Evolutionary conservation across 352 stramenopile species (phyloP), one percentile per base, ranked within the genome.

Genomic region (Phytophthora crassamura): DNA sequence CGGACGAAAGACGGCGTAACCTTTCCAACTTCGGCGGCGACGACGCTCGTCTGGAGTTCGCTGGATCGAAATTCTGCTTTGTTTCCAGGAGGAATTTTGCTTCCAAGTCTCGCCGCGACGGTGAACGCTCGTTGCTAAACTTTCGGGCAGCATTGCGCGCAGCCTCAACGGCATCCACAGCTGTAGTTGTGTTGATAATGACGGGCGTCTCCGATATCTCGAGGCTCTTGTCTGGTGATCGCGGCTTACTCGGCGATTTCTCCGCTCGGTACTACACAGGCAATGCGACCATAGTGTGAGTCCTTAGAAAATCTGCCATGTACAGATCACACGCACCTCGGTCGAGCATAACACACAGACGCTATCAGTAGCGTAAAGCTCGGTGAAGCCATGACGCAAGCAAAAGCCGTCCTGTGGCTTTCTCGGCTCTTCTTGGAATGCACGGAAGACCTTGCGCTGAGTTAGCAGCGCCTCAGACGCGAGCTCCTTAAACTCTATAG

Each of bases 401-500:
- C 84, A 93, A 68, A 91, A 91, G 0, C 61, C 72, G 30, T 57
- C 56, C 1, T 45, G 40, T 2, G 36, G 39, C 16, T 59, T 58
- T 33, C 58, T 79, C 4, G 81, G 79, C 47, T 92, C 81, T 7
- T 84, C 72, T 6, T 69, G 48, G 7, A 84, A 59, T 2, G 64
- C 45, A 22, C 42, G 58, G 20, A 72, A 76, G 2, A 75, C 59
- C 2, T 55, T 58, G 7, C 69, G 67, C 2, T 77, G 64, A 1
- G 64, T 53, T 12, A 77, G 28, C 11, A 90, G 45, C 1, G 80
- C 79, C 22, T 74, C 72, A 10, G 72, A 70, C 4, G 70, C 68
- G 10, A 91, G 54, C 7, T 68, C 42, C 52, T 67, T 69, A n/a
- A 91, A 91, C 25, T 88, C 83, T 87, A 22, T 4, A 57, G 7